phyloP scores from a whole-genome alignment of 768 basidiomycete species.

The Rhizopogon vesiculosus region DNA sequence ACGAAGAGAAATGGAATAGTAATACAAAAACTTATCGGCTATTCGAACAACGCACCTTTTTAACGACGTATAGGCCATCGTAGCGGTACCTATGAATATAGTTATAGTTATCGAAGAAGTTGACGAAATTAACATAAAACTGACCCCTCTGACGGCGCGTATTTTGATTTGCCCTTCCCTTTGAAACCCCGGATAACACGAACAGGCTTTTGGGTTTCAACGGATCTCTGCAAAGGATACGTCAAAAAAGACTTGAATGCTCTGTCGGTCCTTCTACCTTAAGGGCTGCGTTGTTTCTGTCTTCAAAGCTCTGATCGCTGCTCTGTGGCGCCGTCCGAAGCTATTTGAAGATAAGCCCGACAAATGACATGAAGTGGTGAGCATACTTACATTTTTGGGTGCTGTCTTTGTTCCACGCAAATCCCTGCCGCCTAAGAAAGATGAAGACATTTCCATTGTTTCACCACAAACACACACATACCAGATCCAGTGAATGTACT shows the following conservation, averaged over 20 bases:
- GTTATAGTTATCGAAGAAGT: neutral
- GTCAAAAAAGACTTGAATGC: neutral
- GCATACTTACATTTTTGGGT: constrained; percentile 71
- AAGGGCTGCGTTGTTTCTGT: constrained; percentile 64
- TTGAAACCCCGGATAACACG: constrained; percentile 88
- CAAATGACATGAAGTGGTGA: neutral
- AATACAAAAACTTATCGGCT: neutral
- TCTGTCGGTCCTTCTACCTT: constrained; percentile 33
- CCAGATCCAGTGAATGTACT: constrained; percentile 84
- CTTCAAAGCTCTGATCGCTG: constrained; percentile 77
- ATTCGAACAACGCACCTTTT: constrained; percentile 42
- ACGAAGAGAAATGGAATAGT: neutral
- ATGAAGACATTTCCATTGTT: neutral
- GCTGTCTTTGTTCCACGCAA: constrained; percentile 76
- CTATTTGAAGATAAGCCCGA: constrained; percentile 30
- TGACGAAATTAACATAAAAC: constrained; percentile 2
- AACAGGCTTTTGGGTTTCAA: constrained; percentile 77
- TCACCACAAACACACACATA: constrained; percentile 9
- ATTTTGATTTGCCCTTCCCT: constrained; percentile 48
- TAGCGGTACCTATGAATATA: constrained; percentile 66
- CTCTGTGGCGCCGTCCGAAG: constrained; percentile 88
- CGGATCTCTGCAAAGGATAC: constrained; percentile 48
- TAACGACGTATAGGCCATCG: constrained; percentile 82
- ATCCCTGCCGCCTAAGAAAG: constrained; percentile 67
- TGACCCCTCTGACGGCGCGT: constrained; percentile 77